A percentile compares a stretch with the other conserved stretches of the same genome.
Conservation (phyloP, 2,329 filamentous ascomycete genomes). For the Escovopsis sp. region DNA sequence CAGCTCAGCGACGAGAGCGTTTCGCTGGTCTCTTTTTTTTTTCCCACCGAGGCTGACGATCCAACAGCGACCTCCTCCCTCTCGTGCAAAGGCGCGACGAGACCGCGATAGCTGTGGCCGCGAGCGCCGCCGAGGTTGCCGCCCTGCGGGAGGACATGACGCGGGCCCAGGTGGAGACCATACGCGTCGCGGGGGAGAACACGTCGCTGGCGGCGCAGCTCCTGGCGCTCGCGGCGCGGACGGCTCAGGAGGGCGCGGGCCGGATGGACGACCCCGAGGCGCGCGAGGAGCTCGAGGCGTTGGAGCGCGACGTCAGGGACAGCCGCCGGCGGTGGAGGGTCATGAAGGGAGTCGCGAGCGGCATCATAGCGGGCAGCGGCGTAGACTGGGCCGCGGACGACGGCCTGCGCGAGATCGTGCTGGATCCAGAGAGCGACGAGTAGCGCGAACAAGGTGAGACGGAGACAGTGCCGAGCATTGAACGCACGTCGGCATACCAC, state of each 20-base stretch:
- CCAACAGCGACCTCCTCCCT: slow-evolving; percentile 47
- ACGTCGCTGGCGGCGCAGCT: slow-evolving; percentile 46
- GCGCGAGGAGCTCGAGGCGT: slow-evolving; percentile 38
- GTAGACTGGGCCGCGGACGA: slow-evolving; percentile 66
- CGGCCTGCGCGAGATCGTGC: slow-evolving; percentile 51
- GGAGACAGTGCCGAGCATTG: no score
- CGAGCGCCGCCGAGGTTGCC: slow-evolving; percentile 38
- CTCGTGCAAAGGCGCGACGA: slow-evolving; percentile 53
- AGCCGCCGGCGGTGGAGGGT: slow-evolving; percentile 56
- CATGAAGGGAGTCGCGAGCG: slow-evolving; percentile 66
- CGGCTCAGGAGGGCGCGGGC: slow-evolving; percentile 36
- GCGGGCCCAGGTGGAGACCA: slow-evolving; percentile 41
- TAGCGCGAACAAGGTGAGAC: slow-evolving; percentile 2
- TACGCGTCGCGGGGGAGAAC: slow-evolving; percentile 44
- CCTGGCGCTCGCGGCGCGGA: slow-evolving; percentile 45
- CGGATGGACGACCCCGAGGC: slow-evolving; percentile 37
- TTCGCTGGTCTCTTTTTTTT: background rate
- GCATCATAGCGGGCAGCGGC: slow-evolving; percentile 66
- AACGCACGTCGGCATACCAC: no score
- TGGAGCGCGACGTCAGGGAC: slow-evolving; percentile 44
- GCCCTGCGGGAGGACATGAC: slow-evolving; percentile 37
- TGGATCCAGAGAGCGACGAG: slow-evolving; percentile 45
- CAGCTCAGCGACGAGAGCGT: no score
- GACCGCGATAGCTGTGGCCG: slow-evolving; percentile 47
- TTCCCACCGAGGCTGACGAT: slow-evolving; percentile 1